These are phyloP conservation scores for Triadica sebifera DNA, from an alignment of 345 rosid species.

Conservation along the genomic window DNA sequence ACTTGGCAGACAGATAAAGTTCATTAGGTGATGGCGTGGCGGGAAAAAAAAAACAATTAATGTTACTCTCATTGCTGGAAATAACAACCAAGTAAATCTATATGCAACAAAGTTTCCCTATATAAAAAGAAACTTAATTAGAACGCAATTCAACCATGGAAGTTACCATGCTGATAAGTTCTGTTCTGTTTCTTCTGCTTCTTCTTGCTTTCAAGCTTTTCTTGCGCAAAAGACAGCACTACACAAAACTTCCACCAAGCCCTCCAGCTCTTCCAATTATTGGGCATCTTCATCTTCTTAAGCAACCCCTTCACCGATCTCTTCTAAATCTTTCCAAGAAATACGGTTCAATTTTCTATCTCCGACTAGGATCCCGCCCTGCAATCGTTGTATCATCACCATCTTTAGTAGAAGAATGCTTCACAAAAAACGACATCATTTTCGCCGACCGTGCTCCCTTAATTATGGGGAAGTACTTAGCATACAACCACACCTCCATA, in stretches of 20 bases:
- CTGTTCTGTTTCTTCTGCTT: slow-evolving; percentile 9
- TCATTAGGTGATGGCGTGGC: too few relatives aligned
- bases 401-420: slow-evolving; percentile 3
- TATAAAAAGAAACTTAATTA: background rate
- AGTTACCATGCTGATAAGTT: background rate
- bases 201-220: slow-evolving; percentile 17
- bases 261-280: slow-evolving; percentile 44
- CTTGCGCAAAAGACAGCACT: background rate
- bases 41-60: too few relatives aligned
- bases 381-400: background rate
- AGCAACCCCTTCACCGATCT: slow-evolving; percentile 36
- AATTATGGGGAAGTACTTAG: background rate
- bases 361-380: background rate
- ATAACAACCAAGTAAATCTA: too few relatives aligned
- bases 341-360: slow-evolving; percentile 10
- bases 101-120: too few relatives aligned
- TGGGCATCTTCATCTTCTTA: slow-evolving; percentile 53
- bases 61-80: too few relatives aligned
- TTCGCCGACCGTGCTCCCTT: background rate
- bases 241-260: slow-evolving; percentile 43
- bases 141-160: slow-evolving; percentile 17
- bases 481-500: background rate
- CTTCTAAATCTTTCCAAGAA: background rate
- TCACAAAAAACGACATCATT: slow-evolving; percentile 3
- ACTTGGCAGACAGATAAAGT: too few relatives aligned